phyloP scores from a whole-genome alignment of 2,329 filamentous ascomycete genomes.

The Xylaria sp. region DNA sequence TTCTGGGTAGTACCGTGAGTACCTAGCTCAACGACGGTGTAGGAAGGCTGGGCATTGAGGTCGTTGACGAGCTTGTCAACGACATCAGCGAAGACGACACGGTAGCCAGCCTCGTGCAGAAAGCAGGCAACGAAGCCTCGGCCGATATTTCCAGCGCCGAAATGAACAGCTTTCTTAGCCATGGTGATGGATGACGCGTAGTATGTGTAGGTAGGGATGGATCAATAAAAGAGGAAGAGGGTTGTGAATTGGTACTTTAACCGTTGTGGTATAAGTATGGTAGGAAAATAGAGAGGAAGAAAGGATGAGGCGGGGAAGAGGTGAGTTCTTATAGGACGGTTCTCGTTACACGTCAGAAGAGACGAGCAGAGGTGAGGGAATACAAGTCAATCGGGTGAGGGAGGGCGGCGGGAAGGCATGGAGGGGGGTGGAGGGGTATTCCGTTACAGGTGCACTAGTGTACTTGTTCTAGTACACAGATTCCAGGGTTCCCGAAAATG shows the following conservation, averaged over 20 bases:
- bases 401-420: slow-evolving; percentile 7
- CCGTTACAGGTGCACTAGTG: neutral
- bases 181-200: slow-evolving; percentile 50
- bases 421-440: slow-evolving; percentile 30
- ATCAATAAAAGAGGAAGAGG: neutral
- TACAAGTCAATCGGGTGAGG: slow-evolving; percentile 5
- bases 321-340: slow-evolving; percentile 33
- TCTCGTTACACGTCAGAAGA: slow-evolving; percentile 20
- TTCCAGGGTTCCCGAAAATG: neutral
- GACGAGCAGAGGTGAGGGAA: slow-evolving; percentile 5
- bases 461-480: slow-evolving; percentile 2
- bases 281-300: slow-evolving; percentile 10
- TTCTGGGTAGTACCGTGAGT: slow-evolving; percentile 79
- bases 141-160: slow-evolving; percentile 86
- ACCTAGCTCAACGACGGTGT: slow-evolving; percentile 94
- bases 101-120: slow-evolving; percentile 92
- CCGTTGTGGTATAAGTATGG: slow-evolving; percentile 5
- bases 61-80: slow-evolving; percentile 82
- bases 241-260: neutral
- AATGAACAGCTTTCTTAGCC: slow-evolving; percentile 80
- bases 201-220: neutral
- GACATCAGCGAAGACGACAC: slow-evolving; percentile 97
- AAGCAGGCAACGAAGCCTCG: slow-evolving; percentile 91
- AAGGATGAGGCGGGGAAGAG: slow-evolving; percentile 28
- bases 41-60: slow-evolving; percentile 79